Percentiles rank a stretch among this genome's conserved stretches.
Conservation (phyloP, 2,329 filamentous ascomycete species). For the Aaosphaeria pasadenensis region DNA sequence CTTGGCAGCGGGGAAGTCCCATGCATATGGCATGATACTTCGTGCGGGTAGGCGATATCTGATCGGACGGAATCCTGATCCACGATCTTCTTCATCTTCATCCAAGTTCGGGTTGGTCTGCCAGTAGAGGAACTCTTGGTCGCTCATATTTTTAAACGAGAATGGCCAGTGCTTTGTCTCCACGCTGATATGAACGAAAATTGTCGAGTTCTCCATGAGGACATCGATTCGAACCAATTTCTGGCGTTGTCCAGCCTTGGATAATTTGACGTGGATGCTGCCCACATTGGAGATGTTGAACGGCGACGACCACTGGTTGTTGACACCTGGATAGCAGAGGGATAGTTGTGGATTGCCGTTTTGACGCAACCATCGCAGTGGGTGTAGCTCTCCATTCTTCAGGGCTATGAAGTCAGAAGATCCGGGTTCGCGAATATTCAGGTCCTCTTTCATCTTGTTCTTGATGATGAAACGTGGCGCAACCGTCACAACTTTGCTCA, state of each 20-base stretch:
- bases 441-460: slow-evolving; percentile 85
- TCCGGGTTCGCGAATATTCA: slow-evolving; percentile 87
- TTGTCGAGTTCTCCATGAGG: slow-evolving; percentile 86
- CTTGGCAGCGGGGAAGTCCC: slow-evolving; percentile 98
- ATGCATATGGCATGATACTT: slow-evolving; percentile 99
- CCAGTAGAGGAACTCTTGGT: slow-evolving; percentile 94
- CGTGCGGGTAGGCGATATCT: slow-evolving; percentile 86
- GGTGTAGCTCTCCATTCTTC: slow-evolving; percentile 73
- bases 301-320: slow-evolving; percentile 96
- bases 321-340: slow-evolving; percentile 87
- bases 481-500: slow-evolving; percentile 93
- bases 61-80: slow-evolving; percentile 87
- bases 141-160: slow-evolving; percentile 97
- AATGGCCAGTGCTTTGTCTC: slow-evolving; percentile 98
- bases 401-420: slow-evolving; percentile 82
- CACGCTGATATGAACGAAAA: slow-evolving; percentile 86
- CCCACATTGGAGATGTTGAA: slow-evolving; percentile 97
- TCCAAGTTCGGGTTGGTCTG: slow-evolving; percentile 91
- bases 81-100: slow-evolving; percentile 79
- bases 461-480: slow-evolving; percentile 90
- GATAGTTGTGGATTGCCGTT: slow-evolving; percentile 83
- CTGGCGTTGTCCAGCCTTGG: slow-evolving; percentile 85
- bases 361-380: slow-evolving; percentile 86
- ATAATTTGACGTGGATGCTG: slow-evolving; percentile 88
- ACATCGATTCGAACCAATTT: slow-evolving; percentile 84